These are phyloP conservation scores for Polychytrium aggregatum DNA, from an alignment of 192 early-diverging fungal genomes.

Conservation along the genomic window DNA sequence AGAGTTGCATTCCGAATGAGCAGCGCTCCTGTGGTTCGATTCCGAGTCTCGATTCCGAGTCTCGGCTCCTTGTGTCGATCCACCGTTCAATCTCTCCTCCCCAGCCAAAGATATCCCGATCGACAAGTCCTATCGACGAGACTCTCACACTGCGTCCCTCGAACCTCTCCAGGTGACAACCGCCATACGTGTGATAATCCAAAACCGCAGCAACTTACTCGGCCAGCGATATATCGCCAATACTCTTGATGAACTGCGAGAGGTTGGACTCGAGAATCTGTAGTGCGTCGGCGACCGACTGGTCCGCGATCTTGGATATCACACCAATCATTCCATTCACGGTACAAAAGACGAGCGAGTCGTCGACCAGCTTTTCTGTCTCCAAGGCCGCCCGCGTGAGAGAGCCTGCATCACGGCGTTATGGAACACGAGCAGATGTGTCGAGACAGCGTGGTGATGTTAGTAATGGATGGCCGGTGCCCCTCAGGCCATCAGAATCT, in stretches of 20 bases:
- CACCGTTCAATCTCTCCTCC: too few species aligned
- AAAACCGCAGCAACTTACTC: conserved; percentile 23
- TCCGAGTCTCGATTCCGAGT: too few species aligned
- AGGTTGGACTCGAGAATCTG: conserved; percentile 56
- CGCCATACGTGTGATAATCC: not conserved
- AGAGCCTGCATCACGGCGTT: too few species aligned
- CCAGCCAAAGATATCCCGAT: too few species aligned
- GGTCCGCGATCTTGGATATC: conserved; percentile 52
- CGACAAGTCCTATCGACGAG: too few species aligned
- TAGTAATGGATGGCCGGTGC: too few species aligned
- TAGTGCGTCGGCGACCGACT: conserved; percentile 41
- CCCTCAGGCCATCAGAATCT: too few species aligned
- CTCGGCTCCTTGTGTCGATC: too few species aligned
- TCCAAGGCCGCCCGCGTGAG: too few species aligned
- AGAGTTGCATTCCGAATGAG: not conserved
- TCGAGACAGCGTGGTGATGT: not conserved
- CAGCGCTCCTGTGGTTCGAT: not conserved
- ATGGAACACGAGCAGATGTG: conserved; percentile 11
- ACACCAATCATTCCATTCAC: conserved; percentile 72
- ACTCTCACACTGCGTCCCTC: too few species aligned
- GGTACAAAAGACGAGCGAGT: conserved; percentile 71
- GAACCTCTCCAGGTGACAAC: too few species aligned
- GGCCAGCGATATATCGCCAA: conserved; percentile 51
- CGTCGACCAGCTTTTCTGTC: too few species aligned
- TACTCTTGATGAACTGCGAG: conserved; percentile 31